These are phyloP conservation scores for Echeveria elegans DNA, from an alignment of 164 flowering plant genomes.

Conservation along the genomic window DNA sequence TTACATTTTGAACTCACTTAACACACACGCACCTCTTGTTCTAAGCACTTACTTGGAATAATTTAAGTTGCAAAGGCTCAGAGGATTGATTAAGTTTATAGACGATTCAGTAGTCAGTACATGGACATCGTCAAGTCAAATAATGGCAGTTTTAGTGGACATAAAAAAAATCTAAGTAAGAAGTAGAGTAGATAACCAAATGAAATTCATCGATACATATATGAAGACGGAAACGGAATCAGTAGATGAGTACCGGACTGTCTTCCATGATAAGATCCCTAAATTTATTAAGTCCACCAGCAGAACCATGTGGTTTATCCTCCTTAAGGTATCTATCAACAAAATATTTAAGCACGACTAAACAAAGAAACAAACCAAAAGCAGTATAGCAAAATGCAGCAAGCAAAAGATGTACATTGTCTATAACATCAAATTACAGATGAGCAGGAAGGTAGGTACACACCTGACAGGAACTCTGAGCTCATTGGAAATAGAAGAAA, in stretches of 20 bases:
- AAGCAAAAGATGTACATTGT: neutral
- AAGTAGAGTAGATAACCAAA: neutral
- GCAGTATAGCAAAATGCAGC: neutral
- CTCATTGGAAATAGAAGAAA: constrained; percentile 87
- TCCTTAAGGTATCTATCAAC: constrained; percentile 78
- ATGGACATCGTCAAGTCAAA: no score
- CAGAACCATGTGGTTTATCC: constrained; percentile 98
- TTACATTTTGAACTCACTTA: neutral
- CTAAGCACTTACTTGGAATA: no score
- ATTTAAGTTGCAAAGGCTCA: no score
- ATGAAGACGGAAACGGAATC: neutral
- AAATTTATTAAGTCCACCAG: constrained; percentile 90
- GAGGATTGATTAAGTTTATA: no score
- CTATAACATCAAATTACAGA: neutral
- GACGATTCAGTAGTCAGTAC: no score
- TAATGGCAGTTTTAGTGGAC: no score
- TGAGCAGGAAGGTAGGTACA: no score
- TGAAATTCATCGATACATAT: neutral
- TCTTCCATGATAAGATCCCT: constrained; percentile 96
- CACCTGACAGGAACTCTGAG: constrained; percentile 90
- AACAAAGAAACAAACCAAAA: no score
- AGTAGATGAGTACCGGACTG: constrained; percentile 42
- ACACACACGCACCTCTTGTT: no score
- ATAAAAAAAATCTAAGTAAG: no score
- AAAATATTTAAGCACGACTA: constrained; percentile 10